Percentiles rank a stretch among this genome's conserved stretches.
Evolutionary conservation across 2,329 filamentous ascomycete genomes (phyloP).

Genomic region (Capronia americana): DNA sequence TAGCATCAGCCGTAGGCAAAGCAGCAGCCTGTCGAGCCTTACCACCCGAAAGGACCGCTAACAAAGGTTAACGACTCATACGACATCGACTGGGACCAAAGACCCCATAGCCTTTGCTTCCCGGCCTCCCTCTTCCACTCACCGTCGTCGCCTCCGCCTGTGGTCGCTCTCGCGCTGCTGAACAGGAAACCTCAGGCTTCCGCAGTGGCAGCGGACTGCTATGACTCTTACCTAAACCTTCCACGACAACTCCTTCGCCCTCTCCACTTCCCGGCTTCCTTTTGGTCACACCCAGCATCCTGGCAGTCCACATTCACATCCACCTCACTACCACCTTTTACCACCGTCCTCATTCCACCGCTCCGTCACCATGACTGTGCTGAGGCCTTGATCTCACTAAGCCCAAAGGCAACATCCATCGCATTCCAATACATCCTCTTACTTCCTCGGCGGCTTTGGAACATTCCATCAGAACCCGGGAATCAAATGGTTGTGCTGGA

Average conservation of each 20-base stretch:
- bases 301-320: conserved; percentile 15
- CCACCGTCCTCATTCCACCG: conserved; percentile 15
- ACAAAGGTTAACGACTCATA: conserved; percentile 9
- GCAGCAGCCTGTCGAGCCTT: conserved; percentile 21
- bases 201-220: conserved; percentile 1
- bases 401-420: conserved; percentile 16
- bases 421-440: conserved; percentile 6
- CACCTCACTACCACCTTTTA: conserved; percentile 24
- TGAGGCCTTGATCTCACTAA: conserved; percentile 32
- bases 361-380: conserved; percentile 31
- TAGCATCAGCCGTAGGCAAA: conserved; percentile 3
- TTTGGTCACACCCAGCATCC: conserved; percentile 13
- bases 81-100: conserved; percentile 9
- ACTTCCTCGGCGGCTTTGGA: conserved; percentile 1
- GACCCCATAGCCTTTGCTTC: conserved; percentile 5
- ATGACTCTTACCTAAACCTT: conserved; percentile 37
- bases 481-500: conserved; percentile 27
- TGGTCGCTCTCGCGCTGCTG: not conserved
- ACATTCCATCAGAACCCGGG: conserved; percentile 3
- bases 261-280: conserved; percentile 29
- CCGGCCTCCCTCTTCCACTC: conserved; percentile 13
- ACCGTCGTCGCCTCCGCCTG: conserved; percentile 26
- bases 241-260: conserved; percentile 11
- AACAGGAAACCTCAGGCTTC: conserved; percentile 9
- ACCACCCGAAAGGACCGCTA: conserved; percentile 21